Conservation (phyloP, 768 basidiomycete genomes). For the Termitomyces sp. region DNA sequence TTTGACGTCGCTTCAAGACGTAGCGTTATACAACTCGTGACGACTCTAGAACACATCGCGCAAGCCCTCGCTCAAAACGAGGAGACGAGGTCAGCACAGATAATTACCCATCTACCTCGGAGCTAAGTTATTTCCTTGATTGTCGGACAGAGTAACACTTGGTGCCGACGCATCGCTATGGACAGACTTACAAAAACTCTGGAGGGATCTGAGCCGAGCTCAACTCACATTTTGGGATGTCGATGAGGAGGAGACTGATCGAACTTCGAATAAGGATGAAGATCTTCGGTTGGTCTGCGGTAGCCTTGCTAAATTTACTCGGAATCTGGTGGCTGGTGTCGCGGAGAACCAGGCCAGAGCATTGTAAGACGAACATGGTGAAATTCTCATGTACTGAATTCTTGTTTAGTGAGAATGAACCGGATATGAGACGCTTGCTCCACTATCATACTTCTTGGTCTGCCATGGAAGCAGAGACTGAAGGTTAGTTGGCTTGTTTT, state of each 20-base stretch:
- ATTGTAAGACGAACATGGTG: constrained; percentile 46
- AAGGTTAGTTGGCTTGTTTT: constrained; percentile 36
- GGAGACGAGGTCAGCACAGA: constrained; percentile 26
- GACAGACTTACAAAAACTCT: constrained; percentile 47
- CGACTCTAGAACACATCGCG: constrained; percentile 44
- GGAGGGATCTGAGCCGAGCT: constrained; percentile 44
- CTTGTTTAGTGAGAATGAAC: constrained; percentile 58
- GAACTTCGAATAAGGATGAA: constrained; percentile 22
- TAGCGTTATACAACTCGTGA: constrained; percentile 25
- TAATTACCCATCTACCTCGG: neutral
- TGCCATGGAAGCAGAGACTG: constrained; percentile 47
- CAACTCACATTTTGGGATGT: constrained; percentile 49
- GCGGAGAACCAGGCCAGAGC: constrained; percentile 65
- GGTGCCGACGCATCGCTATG: constrained; percentile 45
- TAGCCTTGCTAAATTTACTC: constrained; percentile 69
- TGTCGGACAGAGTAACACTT: constrained; percentile 11
- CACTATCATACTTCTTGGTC: constrained; percentile 76
- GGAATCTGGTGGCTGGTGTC: constrained; percentile 78
- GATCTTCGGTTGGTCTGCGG: constrained; percentile 35
- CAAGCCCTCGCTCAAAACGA: constrained; percentile 44
- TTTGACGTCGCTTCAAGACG: constrained; percentile 32
- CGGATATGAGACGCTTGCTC: constrained; percentile 57
- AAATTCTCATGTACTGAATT: constrained; percentile 2
- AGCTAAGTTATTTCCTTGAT: constrained; percentile 1
- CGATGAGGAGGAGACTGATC: constrained; percentile 30